Evolutionary conservation across 2,329 filamentous ascomycete genomes (phyloP), one percentile per base, ranked within the genome.

Genomic region (Chaetomium strumarium): DNA sequence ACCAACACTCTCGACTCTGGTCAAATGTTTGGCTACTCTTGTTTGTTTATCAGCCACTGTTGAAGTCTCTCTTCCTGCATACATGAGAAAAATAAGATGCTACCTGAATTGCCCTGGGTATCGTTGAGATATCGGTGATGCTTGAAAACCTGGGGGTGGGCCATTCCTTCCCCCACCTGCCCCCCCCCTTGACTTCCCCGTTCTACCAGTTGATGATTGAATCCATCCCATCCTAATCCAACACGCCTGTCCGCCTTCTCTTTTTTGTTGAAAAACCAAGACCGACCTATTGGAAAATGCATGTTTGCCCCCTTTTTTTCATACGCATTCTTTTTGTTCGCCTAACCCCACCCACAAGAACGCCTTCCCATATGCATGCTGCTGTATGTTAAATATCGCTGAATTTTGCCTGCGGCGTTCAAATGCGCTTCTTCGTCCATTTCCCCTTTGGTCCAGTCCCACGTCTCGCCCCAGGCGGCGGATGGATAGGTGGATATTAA

Each of bases 51-150:
- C 31, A 46, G 38, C 50, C 44, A 48, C 50, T 52, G 50, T 52
- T 52, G 50, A 52, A 52, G 50, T 48, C 40, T 33, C 41, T 24
- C 11, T 46, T 29, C 30, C n/a, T 9, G 5, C 16, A 6, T 48
- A 49, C 12, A 52, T 41, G 16, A 47, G 49, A 40, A 47, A 49
- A 43, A 16, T 43, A 41, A 20, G 53, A 50, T 44, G 34, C 45
- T 42, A 55, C 53, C 54, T 59, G 54, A 52, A 46, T 54, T 55
- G 55, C 58, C 57, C 55, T 57, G 66, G 66, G 66, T 68, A 68
- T 68, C 66, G 66, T 68, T 68, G 66, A 68, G 66, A 68, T 68
- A 55, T 64, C 52, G 56, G 46, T 55, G 33, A 58, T 59, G 60
- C 56, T 58, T 59, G 50, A 38, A 61, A 54, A 53, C 58, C 57